A percentile compares a stretch with the other conserved stretches of the same genome.
These are phyloP conservation scores for Phyllachora maydis DNA, from an alignment of 2,329 filamentous ascomycete species.

Conservation along the genomic window DNA sequence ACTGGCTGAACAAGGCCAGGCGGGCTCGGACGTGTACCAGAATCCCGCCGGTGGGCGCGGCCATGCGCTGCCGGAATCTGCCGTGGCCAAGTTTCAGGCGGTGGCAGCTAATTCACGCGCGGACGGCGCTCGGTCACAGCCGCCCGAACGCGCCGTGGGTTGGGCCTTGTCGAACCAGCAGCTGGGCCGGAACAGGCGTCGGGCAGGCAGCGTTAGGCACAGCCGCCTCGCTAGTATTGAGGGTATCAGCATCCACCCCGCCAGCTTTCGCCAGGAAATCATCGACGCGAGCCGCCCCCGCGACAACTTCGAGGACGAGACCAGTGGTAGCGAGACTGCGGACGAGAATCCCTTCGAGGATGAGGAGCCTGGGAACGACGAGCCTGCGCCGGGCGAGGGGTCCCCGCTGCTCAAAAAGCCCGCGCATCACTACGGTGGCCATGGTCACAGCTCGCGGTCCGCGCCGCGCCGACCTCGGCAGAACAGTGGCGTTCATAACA, in stretches of 20 bases:
- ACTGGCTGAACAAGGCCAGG: no score
- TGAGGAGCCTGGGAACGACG: no score
- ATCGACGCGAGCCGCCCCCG: conserved; percentile 59
- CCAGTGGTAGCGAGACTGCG: conserved; percentile 30
- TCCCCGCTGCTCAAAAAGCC: conserved; percentile 23
- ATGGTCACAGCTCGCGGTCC: conserved; percentile 9
- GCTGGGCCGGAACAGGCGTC: conserved; percentile 20
- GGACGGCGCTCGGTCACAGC: conserved; percentile 2
- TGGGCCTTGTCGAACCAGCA: conserved; percentile 10
- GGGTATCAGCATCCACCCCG: conserved; percentile 70
- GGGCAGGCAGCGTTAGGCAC: conserved; percentile 26
- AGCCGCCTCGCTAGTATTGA: conserved; percentile 43
- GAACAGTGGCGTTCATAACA: conserved; percentile 38
- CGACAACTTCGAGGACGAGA: conserved; percentile 27
- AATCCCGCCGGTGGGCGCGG: conserved; percentile 1
- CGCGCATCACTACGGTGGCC: conserved; percentile 6
- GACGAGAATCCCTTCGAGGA: conserved; percentile 23
- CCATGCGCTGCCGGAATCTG: conserved; percentile 1
- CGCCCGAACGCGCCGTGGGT: conserved; percentile 5
- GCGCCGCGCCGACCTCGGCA: conserved; percentile 13
- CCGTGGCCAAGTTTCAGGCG: conserved; percentile 4
- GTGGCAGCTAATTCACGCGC: conserved; percentile 8
- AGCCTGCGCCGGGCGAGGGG: conserved; percentile 21
- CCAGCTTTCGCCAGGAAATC: conserved; percentile 80
- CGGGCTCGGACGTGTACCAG: no score